Base-by-base conservation (phyloP, 2,329 filamentous ascomycete species). In the Coniochaeta hoffmannii region DNA sequence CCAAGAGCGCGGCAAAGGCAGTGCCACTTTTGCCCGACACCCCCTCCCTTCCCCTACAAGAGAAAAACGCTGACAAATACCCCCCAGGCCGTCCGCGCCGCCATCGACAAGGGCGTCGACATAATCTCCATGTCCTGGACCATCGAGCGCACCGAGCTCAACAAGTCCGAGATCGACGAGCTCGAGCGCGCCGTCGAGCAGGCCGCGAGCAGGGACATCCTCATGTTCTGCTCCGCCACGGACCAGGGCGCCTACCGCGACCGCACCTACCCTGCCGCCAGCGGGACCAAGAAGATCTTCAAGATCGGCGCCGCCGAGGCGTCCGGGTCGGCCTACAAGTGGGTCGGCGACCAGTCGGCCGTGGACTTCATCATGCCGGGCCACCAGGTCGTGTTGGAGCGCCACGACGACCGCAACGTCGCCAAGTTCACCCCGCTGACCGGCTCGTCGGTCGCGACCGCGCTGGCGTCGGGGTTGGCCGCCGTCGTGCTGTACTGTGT, bases 101-200 rank as follows among this genome's bases (percentile, higher is more conserved):
- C 69, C 1, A 58, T 68, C 1, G 53, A 58, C 15, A 61, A 64
- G 26, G 57, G 62, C 3, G 69, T 71, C 0, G 60, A 70, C 36
- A 67, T 71, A 35, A 72, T 73, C 49, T 71, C 66, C 50, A 71
- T 72, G 66, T 69, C 66, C 1, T 73, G 69, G 70, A 70, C 67
- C 1, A 66, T 72, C n/a, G 53, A 60, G 3, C 56, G 56, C 28
- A 53, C 58, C 14, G 35, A 57, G 1, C 56, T 41, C 22, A 62
- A 36, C 50, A 52, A 63, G 1, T 50, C 50, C 6, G 57, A 59
- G 17, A 60, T 63, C 12, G 54, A 41, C n/a, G 56, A 60, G 10
- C 65, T 71, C 1, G 58, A 65, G 9, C 30, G 54, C 0, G 68
- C 69, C 12, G 64, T 73, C 26, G 38, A 46, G 0, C 49, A 59